Evolutionary conservation across 2,329 filamentous ascomycete genomes (phyloP).

Genomic region (Corinectria fuckeliana): DNA sequence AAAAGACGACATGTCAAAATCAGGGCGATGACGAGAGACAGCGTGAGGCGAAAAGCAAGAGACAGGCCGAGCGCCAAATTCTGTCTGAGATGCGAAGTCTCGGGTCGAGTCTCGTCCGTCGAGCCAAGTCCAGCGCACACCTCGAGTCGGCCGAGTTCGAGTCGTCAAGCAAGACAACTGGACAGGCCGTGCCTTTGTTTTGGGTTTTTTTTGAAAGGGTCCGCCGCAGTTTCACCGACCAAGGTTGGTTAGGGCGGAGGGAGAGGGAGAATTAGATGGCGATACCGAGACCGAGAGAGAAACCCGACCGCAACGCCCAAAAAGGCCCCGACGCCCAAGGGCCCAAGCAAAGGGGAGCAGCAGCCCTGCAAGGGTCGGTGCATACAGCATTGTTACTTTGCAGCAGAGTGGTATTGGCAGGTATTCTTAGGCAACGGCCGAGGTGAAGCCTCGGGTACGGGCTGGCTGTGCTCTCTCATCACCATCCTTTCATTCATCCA

Average conservation of each 20-base stretch:
- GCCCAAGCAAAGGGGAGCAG: too few species aligned
- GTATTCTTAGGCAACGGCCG: background rate
- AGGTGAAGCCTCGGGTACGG: background rate
- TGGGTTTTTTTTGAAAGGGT: too few species aligned
- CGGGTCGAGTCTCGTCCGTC: background rate
- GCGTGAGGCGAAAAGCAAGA: slow-evolving; percentile 1
- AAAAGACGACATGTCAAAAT: slow-evolving; percentile 15
- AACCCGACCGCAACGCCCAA: background rate
- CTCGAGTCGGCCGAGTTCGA: background rate
- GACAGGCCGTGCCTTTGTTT: too few species aligned
- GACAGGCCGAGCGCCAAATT: background rate
- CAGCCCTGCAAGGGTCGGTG: background rate
- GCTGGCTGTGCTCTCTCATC: background rate
- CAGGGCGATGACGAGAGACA: slow-evolving; percentile 3
- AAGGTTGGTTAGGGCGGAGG: too few species aligned
- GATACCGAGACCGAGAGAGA: background rate
- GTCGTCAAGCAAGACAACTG: background rate
- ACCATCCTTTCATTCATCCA: too few species aligned
- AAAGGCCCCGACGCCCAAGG: background rate
- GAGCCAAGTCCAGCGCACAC: background rate
- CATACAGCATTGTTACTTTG: background rate
- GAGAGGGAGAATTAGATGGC: background rate
- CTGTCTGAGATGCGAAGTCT: background rate
- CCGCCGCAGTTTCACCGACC: background rate
- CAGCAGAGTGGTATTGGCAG: too few species aligned